A percentile compares a stretch with the other conserved stretches of the same genome.
Conservation (phyloP, 2,329 filamentous ascomycete genomes). For the Colletotrichum tanaceti region DNA sequence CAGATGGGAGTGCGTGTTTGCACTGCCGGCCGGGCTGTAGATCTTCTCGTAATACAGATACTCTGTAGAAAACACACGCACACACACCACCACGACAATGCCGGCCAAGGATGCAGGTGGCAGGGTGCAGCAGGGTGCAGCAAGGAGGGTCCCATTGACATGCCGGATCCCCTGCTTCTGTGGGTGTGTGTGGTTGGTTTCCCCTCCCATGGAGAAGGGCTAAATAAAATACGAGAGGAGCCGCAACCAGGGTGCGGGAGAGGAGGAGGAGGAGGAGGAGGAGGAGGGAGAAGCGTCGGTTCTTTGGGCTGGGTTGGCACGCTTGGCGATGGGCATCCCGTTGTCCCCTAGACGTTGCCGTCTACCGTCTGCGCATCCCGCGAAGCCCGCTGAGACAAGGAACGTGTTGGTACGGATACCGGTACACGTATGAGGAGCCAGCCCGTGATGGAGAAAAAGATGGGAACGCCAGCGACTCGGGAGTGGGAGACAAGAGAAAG, state of each 20-base stretch:
- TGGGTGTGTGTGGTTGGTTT: too few relatives aligned
- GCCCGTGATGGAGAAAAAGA: neutral
- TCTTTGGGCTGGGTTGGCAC: neutral
- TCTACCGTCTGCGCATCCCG: conserved; percentile 7
- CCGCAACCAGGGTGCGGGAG: conserved; percentile 3
- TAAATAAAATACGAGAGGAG: conserved; percentile 34
- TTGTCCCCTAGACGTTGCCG: neutral
- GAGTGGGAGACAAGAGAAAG: neutral
- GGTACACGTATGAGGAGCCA: too few relatives aligned
- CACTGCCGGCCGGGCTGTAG: conserved; percentile 25
- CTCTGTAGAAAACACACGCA: too few relatives aligned
- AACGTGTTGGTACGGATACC: neutral
- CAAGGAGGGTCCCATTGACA: conserved; percentile 24
- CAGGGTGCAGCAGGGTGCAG: too few relatives aligned
- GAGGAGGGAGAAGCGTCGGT: neutral
- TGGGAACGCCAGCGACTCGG: neutral
- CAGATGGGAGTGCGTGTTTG: neutral
- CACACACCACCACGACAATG: conserved; percentile 3
- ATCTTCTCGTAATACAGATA: conserved; percentile 40
- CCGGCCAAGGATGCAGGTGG: conserved; percentile 14
- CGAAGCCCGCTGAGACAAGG: neutral
- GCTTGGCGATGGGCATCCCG: conserved; percentile 22
- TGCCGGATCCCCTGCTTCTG: conserved; percentile 17
- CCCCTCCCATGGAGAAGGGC: conserved; percentile 13
- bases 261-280: neutral